A percentile compares a stretch with the other conserved stretches of the same genome.
These are phyloP conservation scores for Termitomyces sp. DNA, from an alignment of 768 basidiomycete genomes.

Conservation along the genomic window DNA sequence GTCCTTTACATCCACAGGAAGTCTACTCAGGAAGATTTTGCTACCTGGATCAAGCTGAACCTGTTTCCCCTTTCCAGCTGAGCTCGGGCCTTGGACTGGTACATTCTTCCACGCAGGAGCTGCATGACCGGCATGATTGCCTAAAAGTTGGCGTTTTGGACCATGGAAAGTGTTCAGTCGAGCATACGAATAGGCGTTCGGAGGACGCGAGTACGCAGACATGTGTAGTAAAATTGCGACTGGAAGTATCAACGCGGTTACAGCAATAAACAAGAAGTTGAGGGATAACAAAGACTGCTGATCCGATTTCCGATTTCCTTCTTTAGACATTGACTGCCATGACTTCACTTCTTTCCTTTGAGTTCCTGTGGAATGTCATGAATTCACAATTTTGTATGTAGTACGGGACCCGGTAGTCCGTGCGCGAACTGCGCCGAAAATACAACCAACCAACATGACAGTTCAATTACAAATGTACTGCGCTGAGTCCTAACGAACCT, in stretches of 20 bases:
- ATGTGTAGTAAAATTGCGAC: not conserved
- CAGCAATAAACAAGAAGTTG: not conserved
- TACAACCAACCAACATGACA: too few species aligned
- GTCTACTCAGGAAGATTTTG: constrained; percentile 59
- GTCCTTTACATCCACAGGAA: constrained; percentile 66
- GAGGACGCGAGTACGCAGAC: not conserved
- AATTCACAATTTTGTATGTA: too few species aligned
- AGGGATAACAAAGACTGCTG: not conserved
- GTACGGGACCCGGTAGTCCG: too few species aligned
- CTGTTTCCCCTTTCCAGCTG: constrained; percentile 26
- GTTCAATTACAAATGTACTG: too few species aligned
- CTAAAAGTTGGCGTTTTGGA: constrained; percentile 51
- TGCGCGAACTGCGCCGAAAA: too few species aligned
- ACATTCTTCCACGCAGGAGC: constrained; percentile 58
- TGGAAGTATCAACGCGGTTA: not conserved
- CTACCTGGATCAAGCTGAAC: constrained; percentile 37
- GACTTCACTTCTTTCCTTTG: too few species aligned
- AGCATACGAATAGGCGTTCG: constrained; percentile 18
- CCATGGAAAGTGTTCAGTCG: constrained; percentile 45
- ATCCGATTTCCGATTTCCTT: constrained; percentile 1
- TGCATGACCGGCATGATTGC: constrained; percentile 47
- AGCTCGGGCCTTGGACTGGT: constrained; percentile 8
- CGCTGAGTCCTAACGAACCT: too few species aligned
- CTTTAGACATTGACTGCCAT: too few species aligned
- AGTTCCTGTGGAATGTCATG: too few species aligned